Evolutionary conservation across 2,329 filamentous ascomycete genomes (phyloP), one percentile per base, ranked within the genome.

Genomic region (Apiospora aurea): DNA sequence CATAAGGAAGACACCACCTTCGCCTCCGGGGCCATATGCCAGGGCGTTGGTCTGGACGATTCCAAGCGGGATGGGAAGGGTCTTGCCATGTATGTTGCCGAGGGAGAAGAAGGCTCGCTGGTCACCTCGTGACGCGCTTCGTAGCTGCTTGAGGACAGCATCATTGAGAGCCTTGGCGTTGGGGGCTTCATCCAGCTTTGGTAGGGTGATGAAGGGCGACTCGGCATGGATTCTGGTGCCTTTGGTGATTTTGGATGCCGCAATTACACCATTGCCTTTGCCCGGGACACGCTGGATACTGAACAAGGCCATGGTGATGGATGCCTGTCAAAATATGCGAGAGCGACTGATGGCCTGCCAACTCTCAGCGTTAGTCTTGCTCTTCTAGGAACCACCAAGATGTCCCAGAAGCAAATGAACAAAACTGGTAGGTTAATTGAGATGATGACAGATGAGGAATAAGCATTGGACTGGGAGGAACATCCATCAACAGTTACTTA

Each of bases 221-320:
- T 70, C 71, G n/a, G 67, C 69, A 29, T 57, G 69, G 13, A 72
- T 69, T 13, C 69, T 46, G 13, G 71, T 72, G 21, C 71, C 71
- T 46, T 49, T 43, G 21, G 57, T 38, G 57, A 72, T 72, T 24
- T 57, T 41, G 43, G 67, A 46, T 24, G 44, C 16, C 1, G 71
- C 71, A 18, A 72, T 18, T 5, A 70, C 57, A 11, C 71, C 71
- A 18, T 70, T 70, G 44, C 71, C 71, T 57, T 70, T 72, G 16
- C 53, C 69, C 8, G 34, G 57, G 8, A 72, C 67, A 21, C 68
- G 44, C 44, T 72, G 67, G 41, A 72, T 38, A 5, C 34, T 61
- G n/a, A 72, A 72, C 21, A n/a, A 6, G 1, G 57, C 18, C 34
- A 41, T 38, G 34, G 2, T 13, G 38, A 6, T 1, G 10, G 1